Conservation (phyloP, 1,139 yeast genomes). For the Candida buenavistaensis region DNA sequence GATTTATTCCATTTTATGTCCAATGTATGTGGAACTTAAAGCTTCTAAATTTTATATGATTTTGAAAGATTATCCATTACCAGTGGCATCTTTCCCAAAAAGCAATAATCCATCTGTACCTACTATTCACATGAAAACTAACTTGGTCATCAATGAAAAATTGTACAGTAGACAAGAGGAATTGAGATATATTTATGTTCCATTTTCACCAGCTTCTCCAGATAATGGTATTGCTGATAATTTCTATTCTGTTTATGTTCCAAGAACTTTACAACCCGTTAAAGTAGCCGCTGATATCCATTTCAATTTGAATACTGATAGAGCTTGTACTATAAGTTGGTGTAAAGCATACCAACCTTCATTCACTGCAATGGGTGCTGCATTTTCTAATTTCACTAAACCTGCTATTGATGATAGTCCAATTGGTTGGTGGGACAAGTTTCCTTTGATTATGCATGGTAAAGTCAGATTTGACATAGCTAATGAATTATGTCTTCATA, state of each 20-base stretch:
- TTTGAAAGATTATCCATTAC: conserved; percentile 43
- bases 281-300: conserved; percentile 38
- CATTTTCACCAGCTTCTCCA: conserved; percentile 44
- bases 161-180: conserved; percentile 39
- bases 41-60: conserved; percentile 33
- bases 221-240: conserved; percentile 27
- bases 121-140: conserved; percentile 35
- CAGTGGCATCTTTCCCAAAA: conserved; percentile 42
- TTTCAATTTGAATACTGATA: conserved; percentile 34
- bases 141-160: conserved; percentile 45
- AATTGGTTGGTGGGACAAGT: conserved; percentile 70
- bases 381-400: conserved; percentile 60
- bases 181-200: conserved; percentile 45
- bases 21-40: conserved; percentile 31
- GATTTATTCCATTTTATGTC: conserved; percentile 40
- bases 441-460: conserved; percentile 41
- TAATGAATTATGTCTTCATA: conserved; percentile 52
- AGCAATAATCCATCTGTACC: conserved; percentile 25
- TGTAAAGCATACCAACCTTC: conserved; percentile 45
- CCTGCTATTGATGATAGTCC: conserved; percentile 84
- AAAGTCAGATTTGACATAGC: conserved; percentile 56
- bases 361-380: conserved; percentile 34
- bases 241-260: conserved; percentile 41
- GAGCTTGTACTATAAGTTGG: conserved; percentile 46
- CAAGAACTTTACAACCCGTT: conserved; percentile 49